Conservation (phyloP, 768 basidiomycete species). For the Cystoderma amianthinum region DNA sequence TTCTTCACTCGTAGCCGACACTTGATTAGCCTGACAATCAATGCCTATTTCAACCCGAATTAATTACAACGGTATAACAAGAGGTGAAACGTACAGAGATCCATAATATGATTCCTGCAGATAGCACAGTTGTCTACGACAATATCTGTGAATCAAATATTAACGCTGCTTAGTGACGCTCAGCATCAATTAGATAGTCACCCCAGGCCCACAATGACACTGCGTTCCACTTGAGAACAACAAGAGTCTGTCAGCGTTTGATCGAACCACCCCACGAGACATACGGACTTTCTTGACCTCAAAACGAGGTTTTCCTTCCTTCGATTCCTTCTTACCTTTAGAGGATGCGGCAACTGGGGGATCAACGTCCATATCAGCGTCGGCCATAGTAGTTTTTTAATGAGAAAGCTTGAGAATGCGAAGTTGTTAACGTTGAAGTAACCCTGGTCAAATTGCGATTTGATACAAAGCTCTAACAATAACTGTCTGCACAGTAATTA, state of each 20-base stretch:
- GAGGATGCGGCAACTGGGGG: constrained; percentile 26
- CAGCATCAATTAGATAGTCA: constrained; percentile 22
- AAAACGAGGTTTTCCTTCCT: constrained; percentile 76
- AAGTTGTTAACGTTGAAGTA: too few species aligned
- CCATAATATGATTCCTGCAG: constrained; percentile 99
- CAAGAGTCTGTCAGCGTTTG: constrained; percentile 1
- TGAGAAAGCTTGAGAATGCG: too few species aligned
- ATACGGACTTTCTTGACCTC: constrained; percentile 94
- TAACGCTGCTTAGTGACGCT: constrained; percentile 5
- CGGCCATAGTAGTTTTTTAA: too few species aligned
- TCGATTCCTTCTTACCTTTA: constrained; percentile 30
- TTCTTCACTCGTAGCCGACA: constrained; percentile 93
- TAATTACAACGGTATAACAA: background rate
- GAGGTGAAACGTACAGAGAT: constrained; percentile 61
- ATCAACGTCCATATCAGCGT: constrained; percentile 64
- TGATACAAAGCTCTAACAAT: too few species aligned
- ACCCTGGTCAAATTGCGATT: too few species aligned
- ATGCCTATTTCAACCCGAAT: constrained; percentile 63
- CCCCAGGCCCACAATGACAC: constrained; percentile 99
- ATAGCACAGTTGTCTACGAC: constrained; percentile 99
- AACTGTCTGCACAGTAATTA: too few species aligned
- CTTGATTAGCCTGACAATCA: constrained; percentile 99
- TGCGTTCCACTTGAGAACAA: constrained; percentile 82
- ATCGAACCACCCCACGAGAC: background rate
- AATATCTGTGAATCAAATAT: constrained; percentile 59